Evolutionary conservation across 2,329 filamentous ascomycete species (phyloP), one percentile per base, ranked within the genome.

Genomic region (Hypomyces rosellus): DNA sequence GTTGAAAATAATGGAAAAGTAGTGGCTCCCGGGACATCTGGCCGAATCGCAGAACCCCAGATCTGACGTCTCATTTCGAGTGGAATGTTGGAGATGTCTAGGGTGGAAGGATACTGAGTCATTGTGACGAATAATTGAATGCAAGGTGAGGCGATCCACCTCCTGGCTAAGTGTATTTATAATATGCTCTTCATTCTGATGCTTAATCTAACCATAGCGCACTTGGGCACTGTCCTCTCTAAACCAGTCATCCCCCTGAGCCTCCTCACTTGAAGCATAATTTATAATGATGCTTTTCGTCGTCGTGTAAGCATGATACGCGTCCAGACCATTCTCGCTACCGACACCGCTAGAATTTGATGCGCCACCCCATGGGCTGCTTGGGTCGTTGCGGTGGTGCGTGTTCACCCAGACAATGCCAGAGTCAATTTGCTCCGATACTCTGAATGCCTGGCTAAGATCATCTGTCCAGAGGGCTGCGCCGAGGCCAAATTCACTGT

Each of bases 401-500:
- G 75, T 88, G 50, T 75, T 74, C 38, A 76, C 70, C 74, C 76
- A 79, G 2, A 74, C 72, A 49, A 76, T 77, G 54, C 85, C 88
- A 1, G 87, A 85, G 55, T 81, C 77, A 56, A 92, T 75, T 41
- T 75, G 75, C 62, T 88, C 86, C 46, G 85, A 82, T 3, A 90
- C 84, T 36, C 86, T 78, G 62, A 89, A 90, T 84, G 4, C 87
- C 82, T 45, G 85, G 80, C 65, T 89, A 63, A 91, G 73, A 67
- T 89, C 84, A 55, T 71, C 78, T 30, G 88, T 92, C 81, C 89
- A 88, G 16, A 92, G 74, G 22, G 83, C 86, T 20, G 87, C 85
- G 48, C 87, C 88, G 25, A 93, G 78, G 54, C 86, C 87, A 66
- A 89, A 92, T 55, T 77, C 85, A 61, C 80, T 86, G 68, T 80